Percentiles rank a stretch among this genome's conserved stretches.
These are phyloP conservation scores for Cadophora sp. DNA, from an alignment of 2,329 filamentous ascomycete species.

Conservation along the genomic window DNA sequence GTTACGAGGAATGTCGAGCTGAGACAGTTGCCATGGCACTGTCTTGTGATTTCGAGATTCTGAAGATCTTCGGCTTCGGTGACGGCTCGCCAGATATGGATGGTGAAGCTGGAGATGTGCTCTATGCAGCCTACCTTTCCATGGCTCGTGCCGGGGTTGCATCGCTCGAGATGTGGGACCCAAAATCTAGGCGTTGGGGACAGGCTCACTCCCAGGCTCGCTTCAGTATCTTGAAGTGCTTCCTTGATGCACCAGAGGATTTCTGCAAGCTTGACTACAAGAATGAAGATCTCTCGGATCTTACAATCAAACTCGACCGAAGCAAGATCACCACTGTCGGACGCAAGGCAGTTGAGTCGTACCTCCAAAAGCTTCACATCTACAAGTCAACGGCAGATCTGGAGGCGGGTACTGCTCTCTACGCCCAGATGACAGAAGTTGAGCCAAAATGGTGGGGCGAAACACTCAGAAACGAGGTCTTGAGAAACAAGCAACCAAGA, in stretches of 20 bases:
- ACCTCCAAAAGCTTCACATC: constrained; percentile 89
- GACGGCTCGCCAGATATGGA: constrained; percentile 76
- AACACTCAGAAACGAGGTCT: constrained; percentile 77
- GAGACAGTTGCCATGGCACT: constrained; percentile 94
- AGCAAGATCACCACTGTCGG: constrained; percentile 86
- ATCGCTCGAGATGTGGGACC: constrained; percentile 94
- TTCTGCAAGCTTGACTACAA: constrained; percentile 84
- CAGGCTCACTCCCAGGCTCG: constrained; percentile 81
- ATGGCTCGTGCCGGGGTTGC: constrained; percentile 95
- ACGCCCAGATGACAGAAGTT: constrained; percentile 83
- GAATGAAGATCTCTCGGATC: constrained; percentile 73
- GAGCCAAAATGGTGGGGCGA: constrained; percentile 83
- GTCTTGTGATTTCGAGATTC: constrained; percentile 84
- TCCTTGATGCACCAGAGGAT: constrained; percentile 83
- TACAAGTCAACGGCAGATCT: constrained; percentile 92
- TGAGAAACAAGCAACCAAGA: constrained; percentile 80
- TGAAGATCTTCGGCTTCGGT: constrained; percentile 92
- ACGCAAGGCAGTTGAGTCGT: constrained; percentile 80
- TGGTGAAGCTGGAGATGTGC: constrained; percentile 80
- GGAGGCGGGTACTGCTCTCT: constrained; percentile 77
- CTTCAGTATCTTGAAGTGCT: constrained; percentile 85
- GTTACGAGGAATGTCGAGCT: constrained; percentile 93
- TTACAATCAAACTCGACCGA: constrained; percentile 83
- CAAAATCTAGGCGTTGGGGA: constrained; percentile 70
- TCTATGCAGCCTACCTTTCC: constrained; percentile 86